Conservation (phyloP, 805 yeast genomes). For the Nakazawaea wickerhamii region DNA sequence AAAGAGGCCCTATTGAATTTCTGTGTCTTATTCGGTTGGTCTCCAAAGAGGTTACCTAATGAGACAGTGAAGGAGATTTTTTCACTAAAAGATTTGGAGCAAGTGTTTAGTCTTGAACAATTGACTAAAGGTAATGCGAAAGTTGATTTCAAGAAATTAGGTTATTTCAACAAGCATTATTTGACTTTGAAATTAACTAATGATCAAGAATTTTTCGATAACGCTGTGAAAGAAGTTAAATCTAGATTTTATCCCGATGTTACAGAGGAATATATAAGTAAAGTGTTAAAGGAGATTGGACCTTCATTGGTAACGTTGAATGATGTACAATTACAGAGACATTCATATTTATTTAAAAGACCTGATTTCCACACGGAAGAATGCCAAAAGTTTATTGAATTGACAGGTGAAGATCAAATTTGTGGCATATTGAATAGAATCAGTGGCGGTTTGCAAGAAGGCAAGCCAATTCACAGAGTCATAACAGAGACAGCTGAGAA, state of each 20-base stretch:
- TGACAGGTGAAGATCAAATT: conserved; percentile 15
- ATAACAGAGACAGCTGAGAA: no score
- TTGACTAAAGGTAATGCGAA: conserved; percentile 92
- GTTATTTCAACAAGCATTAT: conserved; percentile 72
- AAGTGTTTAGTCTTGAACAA: conserved; percentile 57
- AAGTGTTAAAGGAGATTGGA: conserved; percentile 39
- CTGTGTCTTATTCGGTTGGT: conserved; percentile 91
- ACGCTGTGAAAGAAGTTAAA: conserved; percentile 30
- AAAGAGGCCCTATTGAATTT: conserved; percentile 89
- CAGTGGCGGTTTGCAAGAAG: conserved; percentile 13
- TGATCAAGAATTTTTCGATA: conserved; percentile 29
- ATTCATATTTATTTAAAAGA: conserved; percentile 42
- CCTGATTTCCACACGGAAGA: conserved; percentile 23
- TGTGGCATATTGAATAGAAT: conserved; percentile 13
- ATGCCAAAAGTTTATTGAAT: conserved; percentile 27
- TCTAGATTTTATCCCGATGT: conserved; percentile 19
- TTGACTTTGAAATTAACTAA: conserved; percentile 37
- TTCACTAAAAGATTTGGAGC: conserved; percentile 44
- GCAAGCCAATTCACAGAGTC: no score
- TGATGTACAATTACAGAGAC: conserved; percentile 42
- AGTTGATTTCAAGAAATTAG: conserved; percentile 73
- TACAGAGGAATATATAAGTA: conserved; percentile 27
- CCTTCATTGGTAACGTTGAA: conserved; percentile 45
- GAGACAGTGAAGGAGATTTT: conserved; percentile 47
- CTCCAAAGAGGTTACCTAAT: conserved; percentile 56